Evolutionary conservation across 2,329 filamentous ascomycete genomes (phyloP), one percentile per base, ranked within the genome.

Genomic region (Penicillium sp.): DNA sequence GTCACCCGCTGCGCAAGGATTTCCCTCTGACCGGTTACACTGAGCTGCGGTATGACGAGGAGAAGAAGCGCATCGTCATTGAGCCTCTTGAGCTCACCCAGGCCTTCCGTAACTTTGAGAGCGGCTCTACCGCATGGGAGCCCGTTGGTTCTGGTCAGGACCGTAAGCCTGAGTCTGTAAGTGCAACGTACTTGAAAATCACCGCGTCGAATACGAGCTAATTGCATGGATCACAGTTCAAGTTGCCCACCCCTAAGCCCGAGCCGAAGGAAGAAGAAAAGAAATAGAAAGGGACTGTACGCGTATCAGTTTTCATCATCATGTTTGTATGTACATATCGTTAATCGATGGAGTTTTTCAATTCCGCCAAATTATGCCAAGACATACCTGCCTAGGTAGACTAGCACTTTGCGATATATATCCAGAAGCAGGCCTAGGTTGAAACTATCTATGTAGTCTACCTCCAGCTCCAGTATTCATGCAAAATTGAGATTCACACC

Each of bases 61-160:
- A 99, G 85, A 99, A 97, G 90, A 99, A 99, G 88, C 88, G 95
- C 63, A 97, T 99, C 75, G 94, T 99, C 62, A 94, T 96, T 35
- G 96, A 99, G 84, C 95, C 96, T 42, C 84, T 99, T 52, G 95
- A 99, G 83, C 86, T 99, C 79, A 98, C 95, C 14, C 95, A 99
- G 80, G 95, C 96, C 7, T 99, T 96, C 88, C 88, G 95, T 70
- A 98, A 99, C 82, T 99, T 99, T 74, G 93, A 97, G 81, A 92
- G 93, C 62, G 92, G 92, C 58, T 88, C 87, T 49, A 87, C 88
- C 65, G 85, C 82, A 42, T 90, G 88, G 84, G 85, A 90, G 76
- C 87, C 87, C 72, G 86, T 90, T 70, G 87, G 88, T 62, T 77
- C 83, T 61, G 94, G 94, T 69, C 79, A 87, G 57, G 87, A 96